Evolutionary conservation across 2,329 filamentous ascomycete species (phyloP), one percentile per base, ranked within the genome.

Genomic region (Calonectria crousiana): DNA sequence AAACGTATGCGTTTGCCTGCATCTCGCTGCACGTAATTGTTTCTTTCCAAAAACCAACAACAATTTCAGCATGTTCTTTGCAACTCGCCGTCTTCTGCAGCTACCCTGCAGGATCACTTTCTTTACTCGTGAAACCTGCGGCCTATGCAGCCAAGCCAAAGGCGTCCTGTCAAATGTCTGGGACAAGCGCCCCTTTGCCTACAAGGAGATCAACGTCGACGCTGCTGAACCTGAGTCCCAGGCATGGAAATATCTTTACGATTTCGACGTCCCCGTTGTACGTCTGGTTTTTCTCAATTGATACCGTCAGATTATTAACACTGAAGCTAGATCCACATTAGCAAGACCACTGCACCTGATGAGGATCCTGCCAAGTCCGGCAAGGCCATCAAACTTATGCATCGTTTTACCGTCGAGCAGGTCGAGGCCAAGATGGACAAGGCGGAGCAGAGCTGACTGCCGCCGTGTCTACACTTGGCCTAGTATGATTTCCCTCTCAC

Each of bases 191-290:
- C 92, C 92, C 0, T 95, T 96, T 83, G 88, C 88, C 23, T 95
- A 92, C 83, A 87, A 88, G 10, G 93, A 95, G 83, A 87, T 96
- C 64, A 92, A 95, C 81, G 91, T 96, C 64, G 92, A 95, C 81
- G 91, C 95, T 49, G 91, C 94, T 85, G 89, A 90, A 64, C 87
- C 90, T 0, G 90, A 91, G 32, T 88, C 89, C 20, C 89, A 91
- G 75, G 85, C 87, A 30, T 96, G 94, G 94, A 92, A 90, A 80
- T 88, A 92, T 64, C 81, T 95, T 1, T 96, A 96, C 82, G 94
- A 95, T 72, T 95, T 95, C 82, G 94, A 96, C 78, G 94, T 95
- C 10, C 94, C 94, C 0, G 94, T 96, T 81, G 94, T 96, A 86
- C 80, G 89, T 84, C 41, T 14, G 11, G 13, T 18, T 26, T 53